Conservation (phyloP, 495 filamentous ascomycete genomes). For the Achaetomiella virescens region DNA sequence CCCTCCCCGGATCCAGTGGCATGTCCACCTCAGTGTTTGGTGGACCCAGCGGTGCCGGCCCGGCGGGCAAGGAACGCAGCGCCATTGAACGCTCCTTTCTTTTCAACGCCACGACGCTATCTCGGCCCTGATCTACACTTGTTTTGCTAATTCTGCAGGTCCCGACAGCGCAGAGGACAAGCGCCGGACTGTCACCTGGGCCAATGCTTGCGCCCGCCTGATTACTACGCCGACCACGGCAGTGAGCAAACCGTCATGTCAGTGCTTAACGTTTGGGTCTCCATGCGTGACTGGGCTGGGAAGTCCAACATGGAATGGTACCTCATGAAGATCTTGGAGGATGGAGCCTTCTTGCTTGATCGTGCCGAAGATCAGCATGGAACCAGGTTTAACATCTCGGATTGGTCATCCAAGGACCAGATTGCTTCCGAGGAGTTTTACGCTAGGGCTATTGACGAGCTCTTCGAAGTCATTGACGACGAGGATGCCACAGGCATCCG, state of each 20-base stretch:
- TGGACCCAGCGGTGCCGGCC: slow-evolving; percentile 14
- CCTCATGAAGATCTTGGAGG: slow-evolving; percentile 86
- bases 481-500: slow-evolving; percentile 76
- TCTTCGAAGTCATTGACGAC: slow-evolving; percentile 84
- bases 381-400: slow-evolving; percentile 58
- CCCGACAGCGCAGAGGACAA: slow-evolving; percentile 71
- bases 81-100: slow-evolving; percentile 65
- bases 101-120: slow-evolving; percentile 86
- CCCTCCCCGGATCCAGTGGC: slow-evolving; percentile 13
- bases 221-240: slow-evolving; percentile 48
- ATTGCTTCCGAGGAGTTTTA: slow-evolving; percentile 88
- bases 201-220: slow-evolving; percentile 76
- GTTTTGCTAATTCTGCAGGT: slow-evolving; percentile 78
- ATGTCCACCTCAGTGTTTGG: slow-evolving; percentile 12
- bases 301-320: slow-evolving; percentile 86
- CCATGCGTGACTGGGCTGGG: slow-evolving; percentile 82
- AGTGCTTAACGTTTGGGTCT: slow-evolving; percentile 77
- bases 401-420: slow-evolving; percentile 58
- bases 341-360: slow-evolving; percentile 85
- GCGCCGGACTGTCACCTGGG: slow-evolving; percentile 75
- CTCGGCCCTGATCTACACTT: slow-evolving; percentile 77
- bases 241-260: slow-evolving; percentile 60
- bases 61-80: slow-evolving; percentile 32
- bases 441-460: slow-evolving; percentile 65
- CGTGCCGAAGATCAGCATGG: slow-evolving; percentile 62